Base-by-base conservation (phyloP, 2,329 filamentous ascomycete species). In the Simplicillium aogashimaense region DNA sequence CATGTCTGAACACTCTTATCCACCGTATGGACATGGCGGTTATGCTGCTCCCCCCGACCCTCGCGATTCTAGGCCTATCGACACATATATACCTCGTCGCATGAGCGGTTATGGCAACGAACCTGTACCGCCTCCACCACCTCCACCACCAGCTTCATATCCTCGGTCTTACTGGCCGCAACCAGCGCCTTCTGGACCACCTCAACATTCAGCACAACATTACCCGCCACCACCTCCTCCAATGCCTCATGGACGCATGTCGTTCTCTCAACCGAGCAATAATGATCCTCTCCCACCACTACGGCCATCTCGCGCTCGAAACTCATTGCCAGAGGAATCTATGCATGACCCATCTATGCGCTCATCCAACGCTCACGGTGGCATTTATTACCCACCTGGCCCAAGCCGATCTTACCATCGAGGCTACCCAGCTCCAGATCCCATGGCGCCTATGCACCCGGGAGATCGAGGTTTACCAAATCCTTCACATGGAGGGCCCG, bases 211-310 rank as follows among this genome's bases (percentile, higher is more conserved):
- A 8, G 40, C 51, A 15, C 51, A 43, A n/a, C 40, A 49, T 16
- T 52, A 54, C 16, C 51, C 52, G 7, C 44, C 46, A 14, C 44
- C 46, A 31, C 40, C 45, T 38, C 47, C 43, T n/a, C 41, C 41
- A 39, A 36, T 38, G 13, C 40, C 55, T 11, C 44, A 53, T 28
- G 46, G 58, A 3, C 53, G 61, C 18, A 55, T 60, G 12, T 57
- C 61, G 1, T 64, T 61, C 40, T 57, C 58, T 28, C 59, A 59
- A 25, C 53, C 55, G 29, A 53, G 50, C 12, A 59, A 48, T 41
- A 51, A 59, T 10, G 60, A 64, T 31, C 60, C 59, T 17, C 48
- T 65, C 16, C 62, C 62, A 4, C 61, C 62, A 7, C 49, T 65
- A 30, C 53, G 62, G 31, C 62, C 62, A n/a, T 53, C 61, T 12